These are phyloP conservation scores for Haematococcus lacustris DNA, from an alignment of 139 green algal genomes.

Conservation along the genomic window DNA sequence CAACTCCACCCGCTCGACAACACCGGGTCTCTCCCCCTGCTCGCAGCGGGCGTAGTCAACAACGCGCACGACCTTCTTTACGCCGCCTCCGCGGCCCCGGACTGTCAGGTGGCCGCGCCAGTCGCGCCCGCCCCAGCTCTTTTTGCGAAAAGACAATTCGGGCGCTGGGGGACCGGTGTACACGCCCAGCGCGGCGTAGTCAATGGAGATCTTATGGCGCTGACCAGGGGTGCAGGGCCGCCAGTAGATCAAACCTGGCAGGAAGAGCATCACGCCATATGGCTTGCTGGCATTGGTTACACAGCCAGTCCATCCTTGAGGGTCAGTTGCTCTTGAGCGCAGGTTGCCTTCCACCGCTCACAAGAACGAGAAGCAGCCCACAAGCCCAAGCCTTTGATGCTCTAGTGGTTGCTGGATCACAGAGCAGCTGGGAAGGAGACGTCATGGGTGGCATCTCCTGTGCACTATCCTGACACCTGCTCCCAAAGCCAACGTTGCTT, in stretches of 20 bases:
- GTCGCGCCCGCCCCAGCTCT: slow-evolving; percentile 68
- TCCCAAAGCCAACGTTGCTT: too few species aligned
- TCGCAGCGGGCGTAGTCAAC: slow-evolving; percentile 50
- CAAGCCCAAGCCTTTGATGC: neutral
- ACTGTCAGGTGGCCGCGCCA: slow-evolving; percentile 57
- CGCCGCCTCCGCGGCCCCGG: slow-evolving; percentile 68
- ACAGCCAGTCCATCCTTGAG: neutral
- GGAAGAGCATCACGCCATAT: neutral
- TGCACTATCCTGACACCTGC: too few species aligned
- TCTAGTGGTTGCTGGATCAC: neutral
- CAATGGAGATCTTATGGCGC: slow-evolving; percentile 40
- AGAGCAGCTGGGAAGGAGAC: too few species aligned
- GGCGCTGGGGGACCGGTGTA: slow-evolving; percentile 36
- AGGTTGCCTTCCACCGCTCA: neutral
- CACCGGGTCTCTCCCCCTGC: slow-evolving; percentile 1
- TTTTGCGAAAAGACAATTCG: slow-evolving; percentile 28
- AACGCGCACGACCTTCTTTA: slow-evolving; percentile 59
- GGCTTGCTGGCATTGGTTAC: neutral
- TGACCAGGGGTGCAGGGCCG: slow-evolving; percentile 79
- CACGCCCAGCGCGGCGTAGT: slow-evolving; percentile 33
- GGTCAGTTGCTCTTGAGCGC: neutral
- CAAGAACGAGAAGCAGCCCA: neutral
- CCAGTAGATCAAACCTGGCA: slow-evolving; percentile 72
- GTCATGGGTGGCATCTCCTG: too few species aligned
- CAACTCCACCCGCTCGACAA: slow-evolving; percentile 85